Conservation (phyloP, 2,329 filamentous ascomycete species). For the Periconia digitata region DNA sequence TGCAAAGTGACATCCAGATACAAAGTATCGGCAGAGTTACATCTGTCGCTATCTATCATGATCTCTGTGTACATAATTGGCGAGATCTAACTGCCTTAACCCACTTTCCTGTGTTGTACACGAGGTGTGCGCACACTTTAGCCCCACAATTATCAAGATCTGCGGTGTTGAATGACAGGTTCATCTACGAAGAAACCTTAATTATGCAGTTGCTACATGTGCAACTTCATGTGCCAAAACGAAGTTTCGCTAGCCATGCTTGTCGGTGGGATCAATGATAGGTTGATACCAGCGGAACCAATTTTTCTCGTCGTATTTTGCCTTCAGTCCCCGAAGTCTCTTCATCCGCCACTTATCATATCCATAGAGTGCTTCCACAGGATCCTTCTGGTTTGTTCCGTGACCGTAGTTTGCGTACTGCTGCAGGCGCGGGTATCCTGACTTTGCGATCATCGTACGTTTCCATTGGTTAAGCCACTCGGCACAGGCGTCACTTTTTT, state of each 20-base stretch:
- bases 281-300: conserved; percentile 35
- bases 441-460: background rate
- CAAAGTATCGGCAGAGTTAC: no score
- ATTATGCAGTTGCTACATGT: no score
- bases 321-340: conserved; percentile 34
- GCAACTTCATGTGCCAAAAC: background rate
- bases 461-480: background rate
- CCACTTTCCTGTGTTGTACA: no score
- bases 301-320: conserved; percentile 35
- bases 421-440: background rate
- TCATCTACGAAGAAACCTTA: no score
- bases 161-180: no score
- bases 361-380: conserved; percentile 32
- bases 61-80: no score
- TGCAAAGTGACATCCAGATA: no score
- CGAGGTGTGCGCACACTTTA: no score
- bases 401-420: conserved; percentile 36
- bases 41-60: no score
- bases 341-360: conserved; percentile 34
- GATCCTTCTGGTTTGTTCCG: conserved; percentile 33
- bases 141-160: no score
- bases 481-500: background rate
- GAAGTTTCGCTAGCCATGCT: background rate
- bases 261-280: background rate
- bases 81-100: no score